These are phyloP conservation scores for Sutorius australiensis DNA, from an alignment of 768 basidiomycete species.

Conservation along the genomic window DNA sequence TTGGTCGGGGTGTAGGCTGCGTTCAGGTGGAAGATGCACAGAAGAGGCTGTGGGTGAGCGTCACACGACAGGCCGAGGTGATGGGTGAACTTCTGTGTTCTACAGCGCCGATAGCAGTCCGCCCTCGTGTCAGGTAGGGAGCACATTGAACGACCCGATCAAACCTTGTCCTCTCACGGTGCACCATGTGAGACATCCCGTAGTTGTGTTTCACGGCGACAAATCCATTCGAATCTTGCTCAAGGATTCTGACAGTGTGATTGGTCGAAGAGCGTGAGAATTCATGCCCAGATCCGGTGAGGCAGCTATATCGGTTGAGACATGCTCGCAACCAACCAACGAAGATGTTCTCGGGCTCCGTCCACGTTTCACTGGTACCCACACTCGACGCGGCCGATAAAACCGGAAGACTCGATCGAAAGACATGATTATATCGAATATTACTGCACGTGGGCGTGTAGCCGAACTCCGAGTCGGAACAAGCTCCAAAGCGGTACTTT, in stretches of 20 bases:
- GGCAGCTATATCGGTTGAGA: too few species aligned
- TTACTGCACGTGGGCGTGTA: background rate
- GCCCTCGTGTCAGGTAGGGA: constrained; percentile 33
- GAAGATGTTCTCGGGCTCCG: too few species aligned
- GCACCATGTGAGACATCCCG: background rate
- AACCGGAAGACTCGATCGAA: too few species aligned
- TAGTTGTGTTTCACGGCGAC: background rate
- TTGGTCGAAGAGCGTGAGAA: constrained; percentile 24
- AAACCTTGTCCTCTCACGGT: background rate
- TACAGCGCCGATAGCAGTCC: background rate
- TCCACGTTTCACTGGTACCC: too few species aligned
- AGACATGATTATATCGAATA: too few species aligned
- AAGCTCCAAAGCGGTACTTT: too few species aligned
- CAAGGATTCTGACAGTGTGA: background rate
- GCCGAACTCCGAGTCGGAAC: too few species aligned
- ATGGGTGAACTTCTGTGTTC: constrained; percentile 9
- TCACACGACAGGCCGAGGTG: constrained; percentile 40
- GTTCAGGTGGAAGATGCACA: background rate
- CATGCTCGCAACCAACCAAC: too few species aligned
- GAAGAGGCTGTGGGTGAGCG: constrained; percentile 9
- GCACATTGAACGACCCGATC: constrained; percentile 50
- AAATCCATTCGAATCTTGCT: background rate
- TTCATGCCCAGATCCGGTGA: constrained; percentile 26
- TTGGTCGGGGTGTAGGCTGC: background rate
- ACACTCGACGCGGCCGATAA: too few species aligned